Base-by-base conservation (phyloP, 176 grass and related monocot genomes). In the Leersia perrieri region DNA sequence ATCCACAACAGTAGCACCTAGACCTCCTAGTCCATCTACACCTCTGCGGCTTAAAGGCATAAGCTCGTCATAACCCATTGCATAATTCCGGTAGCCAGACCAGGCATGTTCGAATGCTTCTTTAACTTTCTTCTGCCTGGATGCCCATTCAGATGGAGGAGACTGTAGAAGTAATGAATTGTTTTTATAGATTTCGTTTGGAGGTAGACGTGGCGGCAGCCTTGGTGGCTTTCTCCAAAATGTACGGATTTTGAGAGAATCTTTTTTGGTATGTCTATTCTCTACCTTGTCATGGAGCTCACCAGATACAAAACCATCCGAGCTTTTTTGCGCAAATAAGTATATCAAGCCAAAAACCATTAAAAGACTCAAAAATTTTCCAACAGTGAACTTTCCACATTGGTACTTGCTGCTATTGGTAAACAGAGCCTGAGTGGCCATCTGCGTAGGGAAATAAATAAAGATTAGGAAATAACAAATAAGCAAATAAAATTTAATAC, bases 31-130 rank as follows among this genome's bases (percentile, higher is more conserved):
- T 73, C 96, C 92, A 77, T 98, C 90, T 73, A 63, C 67, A 49
- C 96, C 96, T 89, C 90, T 91, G 58, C 76, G 88, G 80, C 86
- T 93, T 55, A 93, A 66, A 79, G 96, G 96, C 92, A 95, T 98
- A 77, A 98, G 90, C 47, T 98, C 96, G 49, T 98, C 96, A 88
- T 89, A 93, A 81, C 92, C 92, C 90, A 98, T 89, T 30, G 96
- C 92, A 91, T 84, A 86, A 71, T 85, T 89, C 80, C 51, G 86
- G 62, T 98, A 98, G 69, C 92, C 96, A 84, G 90, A 89, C 92
- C 96, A 98, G 65, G 92, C 96, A 95, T 98, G 90, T 73, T 86
- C 53, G 47, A 98, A 95, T 83, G 96, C 90, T 64, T 95, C 88
- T 86, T 95, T 98, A 70, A 98, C 96, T 78, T 95, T 98, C 44